Evolutionary conservation across 352 stramenopile genomes (phyloP).

Genomic region (Phytophthora pluvialis): DNA sequence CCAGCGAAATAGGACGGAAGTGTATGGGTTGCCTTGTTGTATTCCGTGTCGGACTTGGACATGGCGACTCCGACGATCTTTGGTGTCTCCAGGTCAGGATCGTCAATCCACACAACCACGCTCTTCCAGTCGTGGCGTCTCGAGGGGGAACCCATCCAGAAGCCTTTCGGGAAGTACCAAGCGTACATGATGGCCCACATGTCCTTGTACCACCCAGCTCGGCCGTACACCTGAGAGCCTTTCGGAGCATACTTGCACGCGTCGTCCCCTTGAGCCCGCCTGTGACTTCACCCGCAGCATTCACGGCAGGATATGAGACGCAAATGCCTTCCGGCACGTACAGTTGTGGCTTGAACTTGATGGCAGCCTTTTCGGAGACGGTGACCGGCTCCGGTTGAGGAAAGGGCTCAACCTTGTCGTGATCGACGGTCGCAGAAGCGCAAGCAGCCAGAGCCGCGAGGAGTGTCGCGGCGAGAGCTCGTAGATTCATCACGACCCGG

Average conservation of each 20-base stretch:
- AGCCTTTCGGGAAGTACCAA: constrained; percentile 23
- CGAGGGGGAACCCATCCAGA: neutral
- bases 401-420: constrained; percentile 14
- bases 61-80: constrained; percentile 9
- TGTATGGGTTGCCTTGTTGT: neutral
- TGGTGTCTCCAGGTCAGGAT: neutral
- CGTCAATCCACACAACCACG: constrained; percentile 17
- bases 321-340: neutral
- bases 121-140: constrained; percentile 18
- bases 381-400: constrained; percentile 3
- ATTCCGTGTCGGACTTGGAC: constrained; percentile 4
- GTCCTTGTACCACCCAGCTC: constrained; percentile 1
- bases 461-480: neutral
- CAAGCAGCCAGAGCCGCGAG: neutral
- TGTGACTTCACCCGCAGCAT: neutral
- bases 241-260: constrained; percentile 1
- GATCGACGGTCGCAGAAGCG: neutral
- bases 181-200: constrained; percentile 19
- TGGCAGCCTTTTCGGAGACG: constrained; percentile 4
- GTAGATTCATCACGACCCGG: constrained; percentile 12
- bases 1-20: neutral
- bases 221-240: constrained; percentile 18
- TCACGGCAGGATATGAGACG: constrained; percentile 9
- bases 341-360: constrained; percentile 18
- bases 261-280: constrained; percentile 1